Evolutionary conservation across 176 grass and related monocot species (phyloP), one percentile per base, ranked within the genome.

Genomic region (Aegilops longissima): DNA sequence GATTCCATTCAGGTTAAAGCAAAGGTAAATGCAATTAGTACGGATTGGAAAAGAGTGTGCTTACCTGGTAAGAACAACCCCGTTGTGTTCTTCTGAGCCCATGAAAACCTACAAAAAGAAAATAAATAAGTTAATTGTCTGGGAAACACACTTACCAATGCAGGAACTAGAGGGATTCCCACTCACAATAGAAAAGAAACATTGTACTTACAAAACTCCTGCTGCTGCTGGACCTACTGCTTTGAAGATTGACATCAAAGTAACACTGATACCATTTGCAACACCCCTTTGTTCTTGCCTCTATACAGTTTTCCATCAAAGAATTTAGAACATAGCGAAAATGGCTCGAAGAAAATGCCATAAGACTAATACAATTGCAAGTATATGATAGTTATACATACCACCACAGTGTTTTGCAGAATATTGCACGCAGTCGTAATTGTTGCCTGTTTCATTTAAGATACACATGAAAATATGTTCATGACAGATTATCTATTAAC

Each of bases 261-360:
- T 89, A n/a, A 94, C 89, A 20, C 89, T 89, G 10, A 91, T 89
- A 21, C 92, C 92, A 85, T 91, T 94, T 70, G 92, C 92, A 74
- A 88, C 84, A 5, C 89, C 89, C 79, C 92, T 87, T 78, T 91
- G 89, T 47, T 91, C 80, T 67, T 94, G 92, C 24, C 77, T 61
- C 92, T 94, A 64, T 54, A 34, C 78, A 76, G 59, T 54, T 87
- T 62, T 62, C 27, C 58, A 27, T 72, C 27, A 61, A 27, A 80
- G 12, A 76, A 83, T 24, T 80, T 63, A 42, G 18, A 77, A 9
- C 52, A 39, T 42, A 18, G 12, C 27, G 9, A 21, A 75, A 31
- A 44, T 42, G 33, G 12, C 38, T 12, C 16, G 18, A 9, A 25
- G 71, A 14, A 24, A 35, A 61, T 90, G 47, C 23, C 24, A 14